These are phyloP conservation scores for Tagetes erecta DNA, from an alignment of 129 eudicot species.

Conservation along the genomic window DNA sequence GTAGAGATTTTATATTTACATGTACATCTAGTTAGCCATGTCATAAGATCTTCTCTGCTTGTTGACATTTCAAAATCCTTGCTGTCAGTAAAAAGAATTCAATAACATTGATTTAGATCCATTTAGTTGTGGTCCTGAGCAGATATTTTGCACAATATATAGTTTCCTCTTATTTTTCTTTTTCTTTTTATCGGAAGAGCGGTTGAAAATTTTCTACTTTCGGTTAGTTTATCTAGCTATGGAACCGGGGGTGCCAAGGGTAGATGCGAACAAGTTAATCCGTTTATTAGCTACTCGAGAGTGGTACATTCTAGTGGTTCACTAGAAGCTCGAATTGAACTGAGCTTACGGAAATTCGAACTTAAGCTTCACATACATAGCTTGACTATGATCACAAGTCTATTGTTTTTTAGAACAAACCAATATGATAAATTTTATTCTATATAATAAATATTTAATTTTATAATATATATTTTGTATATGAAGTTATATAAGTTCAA, in stretches of 20 bases:
- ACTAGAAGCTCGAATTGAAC: too few species aligned
- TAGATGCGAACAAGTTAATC: neutral
- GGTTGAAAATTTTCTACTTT: neutral
- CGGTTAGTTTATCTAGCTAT: neutral
- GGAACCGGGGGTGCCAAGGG: neutral
- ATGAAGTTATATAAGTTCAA: neutral
- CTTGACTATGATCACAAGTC: too few species aligned
- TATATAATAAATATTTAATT: too few species aligned
- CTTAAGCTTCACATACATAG: too few species aligned
- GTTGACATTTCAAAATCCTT: slow-evolving; percentile 37
- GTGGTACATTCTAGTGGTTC: neutral
- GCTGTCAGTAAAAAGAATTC: slow-evolving; percentile 39
- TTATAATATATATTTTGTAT: too few species aligned
- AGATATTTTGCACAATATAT: slow-evolving; percentile 9
- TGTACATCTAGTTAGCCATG: slow-evolving; percentile 15
- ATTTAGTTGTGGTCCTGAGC: slow-evolving; percentile 7
- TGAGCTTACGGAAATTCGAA: too few species aligned
- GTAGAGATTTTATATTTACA: neutral
- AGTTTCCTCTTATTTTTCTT: neutral
- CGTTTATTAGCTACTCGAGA: neutral
- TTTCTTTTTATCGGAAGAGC: neutral
- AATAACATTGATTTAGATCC: slow-evolving; percentile 36
- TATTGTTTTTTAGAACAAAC: too few species aligned
- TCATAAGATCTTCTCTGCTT: slow-evolving; percentile 30
- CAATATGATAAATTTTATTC: too few species aligned